Evolutionary conservation across 805 yeast genomes (phyloP).

Genomic region (Candida insectalens): DNA sequence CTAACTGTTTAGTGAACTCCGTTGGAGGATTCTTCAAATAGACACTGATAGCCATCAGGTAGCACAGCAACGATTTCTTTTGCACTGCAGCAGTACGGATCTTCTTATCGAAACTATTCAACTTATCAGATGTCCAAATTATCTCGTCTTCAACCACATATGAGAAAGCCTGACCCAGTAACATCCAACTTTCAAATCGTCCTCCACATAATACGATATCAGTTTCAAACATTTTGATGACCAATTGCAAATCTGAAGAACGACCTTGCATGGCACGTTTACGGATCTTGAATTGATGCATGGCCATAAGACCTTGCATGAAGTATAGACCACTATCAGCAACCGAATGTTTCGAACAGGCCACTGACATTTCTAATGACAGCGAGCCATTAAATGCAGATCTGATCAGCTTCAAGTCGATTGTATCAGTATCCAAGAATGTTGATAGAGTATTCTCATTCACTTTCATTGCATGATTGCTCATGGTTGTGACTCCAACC

Average conservation of each 20-base stretch:
- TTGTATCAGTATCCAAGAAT: slow-evolving; percentile 33
- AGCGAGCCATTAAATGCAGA: slow-evolving; percentile 44
- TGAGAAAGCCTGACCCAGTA: slow-evolving; percentile 72
- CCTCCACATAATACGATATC: slow-evolving; percentile 62
- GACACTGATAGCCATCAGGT: slow-evolving; percentile 57
- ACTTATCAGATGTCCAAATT: slow-evolving; percentile 84
- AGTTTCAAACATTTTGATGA: slow-evolving; percentile 50
- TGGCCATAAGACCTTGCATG: slow-evolving; percentile 55
- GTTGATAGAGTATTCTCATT: slow-evolving; percentile 37
- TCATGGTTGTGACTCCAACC: slow-evolving; percentile 54
- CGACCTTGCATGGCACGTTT: slow-evolving; percentile 75
- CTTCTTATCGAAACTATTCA: slow-evolving; percentile 54
- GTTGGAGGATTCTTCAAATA: slow-evolving; percentile 16
- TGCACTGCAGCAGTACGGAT: slow-evolving; percentile 53
- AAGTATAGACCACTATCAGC: slow-evolving; percentile 54
- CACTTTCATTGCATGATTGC: slow-evolving; percentile 29
- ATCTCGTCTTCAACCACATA: slow-evolving; percentile 79
- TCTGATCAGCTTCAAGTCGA: slow-evolving; percentile 36
- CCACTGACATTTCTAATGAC: slow-evolving; percentile 17
- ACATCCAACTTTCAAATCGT: slow-evolving; percentile 79
- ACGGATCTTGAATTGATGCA: slow-evolving; percentile 60
- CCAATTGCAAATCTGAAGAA: slow-evolving; percentile 70
- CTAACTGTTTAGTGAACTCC: slow-evolving; percentile 24
- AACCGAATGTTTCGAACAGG: slow-evolving; percentile 25
- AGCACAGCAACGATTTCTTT: slow-evolving; percentile 62